These are phyloP conservation scores for Orychophragmus violaceus DNA, from an alignment of 345 rosid species.

Conservation along the genomic window DNA sequence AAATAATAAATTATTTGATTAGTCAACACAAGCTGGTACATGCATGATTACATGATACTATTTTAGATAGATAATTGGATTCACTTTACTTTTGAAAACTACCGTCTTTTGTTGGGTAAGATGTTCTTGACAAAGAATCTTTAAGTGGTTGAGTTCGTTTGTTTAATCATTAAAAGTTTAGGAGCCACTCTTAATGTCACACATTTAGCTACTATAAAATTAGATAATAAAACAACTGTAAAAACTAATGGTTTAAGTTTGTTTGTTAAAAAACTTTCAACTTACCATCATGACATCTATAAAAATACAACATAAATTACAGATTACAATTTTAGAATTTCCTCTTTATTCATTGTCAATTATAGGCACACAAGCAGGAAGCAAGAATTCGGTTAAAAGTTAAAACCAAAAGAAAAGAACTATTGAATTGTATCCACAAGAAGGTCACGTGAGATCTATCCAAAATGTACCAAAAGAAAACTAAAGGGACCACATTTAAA, in stretches of 20 bases:
- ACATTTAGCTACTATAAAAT: conserved; percentile 1
- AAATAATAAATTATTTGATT: neutral
- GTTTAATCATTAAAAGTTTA: neutral
- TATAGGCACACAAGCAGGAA: neutral
- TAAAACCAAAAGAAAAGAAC: neutral
- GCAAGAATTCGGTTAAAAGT: neutral
- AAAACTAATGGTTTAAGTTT: neutral
- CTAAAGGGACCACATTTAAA: conserved; percentile 16
- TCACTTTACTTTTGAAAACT: conserved; percentile 6
- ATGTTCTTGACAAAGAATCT: conserved; percentile 20
- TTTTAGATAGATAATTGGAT: neutral
- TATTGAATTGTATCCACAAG: conserved; percentile 19
- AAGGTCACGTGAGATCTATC: conserved; percentile 23
- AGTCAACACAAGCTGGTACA: neutral
- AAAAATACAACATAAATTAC: neutral
- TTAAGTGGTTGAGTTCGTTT: conserved; percentile 10
- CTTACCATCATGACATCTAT: neutral
- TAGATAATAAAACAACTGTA: neutral
- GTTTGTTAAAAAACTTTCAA: neutral
- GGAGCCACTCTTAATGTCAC: neutral
- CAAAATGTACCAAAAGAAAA: conserved; percentile 9
- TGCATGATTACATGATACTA: neutral
- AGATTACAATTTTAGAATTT: neutral
- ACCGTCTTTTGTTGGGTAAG: conserved; percentile 4
- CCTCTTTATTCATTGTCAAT: neutral